Conservation (phyloP, 495 filamentous ascomycete genomes). For the Trichocladium antarcticum region DNA sequence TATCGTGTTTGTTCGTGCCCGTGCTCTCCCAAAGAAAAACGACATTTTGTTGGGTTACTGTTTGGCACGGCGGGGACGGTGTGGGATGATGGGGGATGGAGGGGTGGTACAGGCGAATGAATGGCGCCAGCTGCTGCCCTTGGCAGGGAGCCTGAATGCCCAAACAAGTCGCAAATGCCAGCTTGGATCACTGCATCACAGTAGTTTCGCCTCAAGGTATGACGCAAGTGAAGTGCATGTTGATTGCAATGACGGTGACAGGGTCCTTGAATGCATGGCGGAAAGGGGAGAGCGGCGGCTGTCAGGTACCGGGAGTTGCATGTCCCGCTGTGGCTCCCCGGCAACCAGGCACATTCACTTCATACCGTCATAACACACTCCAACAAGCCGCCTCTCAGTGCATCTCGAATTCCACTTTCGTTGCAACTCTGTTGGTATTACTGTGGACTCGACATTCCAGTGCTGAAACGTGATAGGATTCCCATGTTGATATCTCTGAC, state of each 20-base stretch:
- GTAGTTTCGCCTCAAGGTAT: not conserved
- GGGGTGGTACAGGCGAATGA: not conserved
- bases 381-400: too few species aligned
- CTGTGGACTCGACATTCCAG: too few species aligned
- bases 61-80: not conserved
- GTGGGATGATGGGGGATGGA: not conserved
- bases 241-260: too few species aligned
- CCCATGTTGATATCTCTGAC: too few species aligned
- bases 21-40: constrained; percentile 77
- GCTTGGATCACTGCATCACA: not conserved
- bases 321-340: not conserved
- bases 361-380: not conserved
- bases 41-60: constrained; percentile 48
- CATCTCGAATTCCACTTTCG: too few species aligned
- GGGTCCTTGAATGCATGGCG: not conserved
- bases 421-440: too few species aligned
- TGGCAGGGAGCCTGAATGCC: constrained; percentile 4
- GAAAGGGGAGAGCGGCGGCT: not conserved
- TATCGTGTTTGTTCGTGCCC: constrained; percentile 43
- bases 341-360: not conserved
- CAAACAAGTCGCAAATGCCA: constrained; percentile 5
- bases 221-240: not conserved
- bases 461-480: too few species aligned
- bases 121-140: constrained; percentile 4
- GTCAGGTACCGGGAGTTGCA: not conserved